Conservation (phyloP, 805 yeast genomes). For the Barnettozyma siamensis region DNA sequence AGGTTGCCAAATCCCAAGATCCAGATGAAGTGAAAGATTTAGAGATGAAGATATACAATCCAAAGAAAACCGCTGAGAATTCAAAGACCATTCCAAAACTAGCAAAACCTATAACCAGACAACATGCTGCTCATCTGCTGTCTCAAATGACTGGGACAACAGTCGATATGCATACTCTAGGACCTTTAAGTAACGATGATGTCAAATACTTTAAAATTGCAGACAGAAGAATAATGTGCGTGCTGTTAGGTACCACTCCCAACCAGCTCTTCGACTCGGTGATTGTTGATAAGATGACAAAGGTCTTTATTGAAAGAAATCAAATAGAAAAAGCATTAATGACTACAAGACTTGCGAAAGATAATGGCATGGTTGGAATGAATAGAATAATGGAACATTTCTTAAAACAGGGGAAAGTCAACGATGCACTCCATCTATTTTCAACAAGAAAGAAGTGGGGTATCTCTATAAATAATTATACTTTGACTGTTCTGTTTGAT, state of each 20-base stretch:
- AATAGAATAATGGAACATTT: conserved; percentile 53
- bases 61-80: background rate
- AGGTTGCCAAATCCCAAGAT: conserved; percentile 5
- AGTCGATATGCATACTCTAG: conserved; percentile 24
- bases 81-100: background rate
- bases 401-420: conserved; percentile 34
- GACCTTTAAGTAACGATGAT: conserved; percentile 33
- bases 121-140: conserved; percentile 22
- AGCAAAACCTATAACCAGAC: conserved; percentile 14
- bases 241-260: conserved; percentile 54
- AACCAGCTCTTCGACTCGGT: conserved; percentile 54
- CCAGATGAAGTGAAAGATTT: conserved; percentile 5
- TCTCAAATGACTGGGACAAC: conserved; percentile 17
- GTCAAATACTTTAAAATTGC: conserved; percentile 26
- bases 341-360: conserved; percentile 41
- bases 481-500: conserved; percentile 40
- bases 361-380: conserved; percentile 53
- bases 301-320: conserved; percentile 44
- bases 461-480: conserved; percentile 43
- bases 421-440: conserved; percentile 45
- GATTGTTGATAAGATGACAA: conserved; percentile 47
- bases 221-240: conserved; percentile 43
- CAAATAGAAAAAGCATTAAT: conserved; percentile 48
- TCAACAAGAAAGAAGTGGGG: conserved; percentile 59
- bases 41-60: conserved; percentile 3